Base-by-base conservation (phyloP, 2,329 filamentous ascomycete genomes). In the Purpureocillium lavendulum region DNA sequence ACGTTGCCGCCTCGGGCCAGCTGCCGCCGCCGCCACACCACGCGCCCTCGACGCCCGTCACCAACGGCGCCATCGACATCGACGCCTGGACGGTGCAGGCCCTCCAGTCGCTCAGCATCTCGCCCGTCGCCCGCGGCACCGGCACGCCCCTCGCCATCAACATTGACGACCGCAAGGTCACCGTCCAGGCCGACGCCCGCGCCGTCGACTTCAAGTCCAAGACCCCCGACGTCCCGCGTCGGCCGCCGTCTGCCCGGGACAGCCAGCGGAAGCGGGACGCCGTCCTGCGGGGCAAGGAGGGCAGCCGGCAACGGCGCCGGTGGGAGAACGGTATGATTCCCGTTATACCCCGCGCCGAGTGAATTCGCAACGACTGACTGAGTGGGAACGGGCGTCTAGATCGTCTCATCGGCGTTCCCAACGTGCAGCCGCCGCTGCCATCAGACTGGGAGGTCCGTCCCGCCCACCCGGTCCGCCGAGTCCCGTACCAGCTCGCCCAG, bases 401-500 rank as follows among this genome's bases (percentile, higher is more conserved):
- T 64, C 87, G 79, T 48, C 78, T 97, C 45, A 67, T 95, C 41
- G 77, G 81, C 61, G 92, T 97, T 44, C 92, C 92, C 14, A 83
- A 92, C 62, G 86, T 75, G 14, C 78, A 90, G 49, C 87, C 89
- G 1, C 92, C 92, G 1, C 71, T 84, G 33, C 80, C 88, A 0
- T 73, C 70, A 42, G 92, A 98, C 64, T 96, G 85, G 82, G 75
- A 84, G 51, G 75, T 90, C 35, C 80, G 76, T 33, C 87, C 90
- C 3, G 92, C 89, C 12, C 78, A 96, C 60, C 82, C 81, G 4
- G 75, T 87, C 37, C 80, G 83, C 52, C 67, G 75, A 43, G 80
- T 96, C 13, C 92, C 89, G 0, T 97, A 97, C 67, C 88, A 90
- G 55, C 72, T 96, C 40, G 90, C 90, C 2, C 78, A 84, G 13